These are phyloP conservation scores for Artemisia annua DNA, from an alignment of 129 eudicot genomes.

Conservation along the genomic window DNA sequence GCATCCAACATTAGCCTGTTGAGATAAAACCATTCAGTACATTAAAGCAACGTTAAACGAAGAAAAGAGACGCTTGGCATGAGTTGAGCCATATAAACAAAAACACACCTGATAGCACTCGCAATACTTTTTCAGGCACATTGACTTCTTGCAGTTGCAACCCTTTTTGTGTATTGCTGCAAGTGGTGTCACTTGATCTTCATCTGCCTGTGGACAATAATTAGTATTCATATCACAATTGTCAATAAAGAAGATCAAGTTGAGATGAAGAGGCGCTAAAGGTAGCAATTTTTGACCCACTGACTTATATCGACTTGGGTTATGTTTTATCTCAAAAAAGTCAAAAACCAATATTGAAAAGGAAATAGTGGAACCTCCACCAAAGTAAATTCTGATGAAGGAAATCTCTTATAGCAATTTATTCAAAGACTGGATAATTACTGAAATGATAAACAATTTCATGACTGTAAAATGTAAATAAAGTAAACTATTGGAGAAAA, in stretches of 20 bases:
- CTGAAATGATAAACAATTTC: not conserved
- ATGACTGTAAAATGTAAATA: not conserved
- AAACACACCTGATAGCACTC: conserved; percentile 87
- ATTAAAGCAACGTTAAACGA: not conserved
- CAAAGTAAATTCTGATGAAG: not conserved
- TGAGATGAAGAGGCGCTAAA: not conserved
- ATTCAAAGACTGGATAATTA: not conserved
- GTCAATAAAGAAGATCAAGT: not conserved
- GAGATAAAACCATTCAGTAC: conserved; percentile 12
- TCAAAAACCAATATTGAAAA: not conserved
- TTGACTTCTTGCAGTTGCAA: conserved; percentile 95
- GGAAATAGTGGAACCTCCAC: not conserved
- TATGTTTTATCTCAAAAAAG: not conserved
- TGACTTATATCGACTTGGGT: not conserved
- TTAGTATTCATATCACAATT: not conserved
- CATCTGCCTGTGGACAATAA: conserved; percentile 47
- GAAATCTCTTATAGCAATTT: not conserved
- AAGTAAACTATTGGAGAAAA: not conserved
- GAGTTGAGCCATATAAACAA: conserved; percentile 4
- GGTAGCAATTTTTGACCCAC: not conserved
- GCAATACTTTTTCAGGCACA: conserved; percentile 88
- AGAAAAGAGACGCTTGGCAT: not conserved
- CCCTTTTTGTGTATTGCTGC: conserved; percentile 84
- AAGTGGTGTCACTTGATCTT: conserved; percentile 41
- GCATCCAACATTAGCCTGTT: conserved; percentile 89